Evolutionary conservation across 257 asterid species (phyloP).

Genomic region (Penstemon newberryi): DNA sequence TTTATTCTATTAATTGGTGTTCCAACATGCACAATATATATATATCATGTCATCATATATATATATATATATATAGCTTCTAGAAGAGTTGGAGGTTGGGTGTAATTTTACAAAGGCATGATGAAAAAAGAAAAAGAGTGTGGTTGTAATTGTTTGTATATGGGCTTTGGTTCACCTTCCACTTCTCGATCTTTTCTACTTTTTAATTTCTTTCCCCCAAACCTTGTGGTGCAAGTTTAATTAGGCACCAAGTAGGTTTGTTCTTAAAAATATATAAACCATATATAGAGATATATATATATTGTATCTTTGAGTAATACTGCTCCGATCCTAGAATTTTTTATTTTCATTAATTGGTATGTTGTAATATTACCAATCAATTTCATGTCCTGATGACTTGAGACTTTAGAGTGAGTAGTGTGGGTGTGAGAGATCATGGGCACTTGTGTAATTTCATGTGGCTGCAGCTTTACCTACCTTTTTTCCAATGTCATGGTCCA

Average conservation of each 20-base stretch:
- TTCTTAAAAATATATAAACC: too few species aligned
- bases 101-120: constrained; percentile 14
- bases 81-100: constrained; percentile 68
- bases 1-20: constrained; percentile 39
- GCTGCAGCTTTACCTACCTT: constrained; percentile 31
- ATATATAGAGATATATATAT: too few species aligned
- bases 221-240: constrained; percentile 45
- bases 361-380: background rate
- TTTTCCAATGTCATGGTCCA: constrained; percentile 29
- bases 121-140: constrained; percentile 41
- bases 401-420: background rate
- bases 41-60: background rate
- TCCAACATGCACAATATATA: constrained; percentile 33
- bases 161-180: constrained; percentile 55
- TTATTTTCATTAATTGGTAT: too few species aligned
- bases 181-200: constrained; percentile 18
- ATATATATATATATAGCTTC: constrained; percentile 39
- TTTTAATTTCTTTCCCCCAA: constrained; percentile 26
- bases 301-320: too few species aligned
- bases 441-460: constrained; percentile 25
- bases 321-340: too few species aligned
- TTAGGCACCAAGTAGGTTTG: constrained; percentile 28
- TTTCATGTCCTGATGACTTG: constrained; percentile 20
- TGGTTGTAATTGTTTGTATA: constrained; percentile 53
- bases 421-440: constrained; percentile 9